A percentile compares a stretch with the other conserved stretches of the same genome.
Evolutionary conservation across 1,284 basidiomycete genomes (phyloP).

Genomic region (Pyrrhoderma noxium): DNA sequence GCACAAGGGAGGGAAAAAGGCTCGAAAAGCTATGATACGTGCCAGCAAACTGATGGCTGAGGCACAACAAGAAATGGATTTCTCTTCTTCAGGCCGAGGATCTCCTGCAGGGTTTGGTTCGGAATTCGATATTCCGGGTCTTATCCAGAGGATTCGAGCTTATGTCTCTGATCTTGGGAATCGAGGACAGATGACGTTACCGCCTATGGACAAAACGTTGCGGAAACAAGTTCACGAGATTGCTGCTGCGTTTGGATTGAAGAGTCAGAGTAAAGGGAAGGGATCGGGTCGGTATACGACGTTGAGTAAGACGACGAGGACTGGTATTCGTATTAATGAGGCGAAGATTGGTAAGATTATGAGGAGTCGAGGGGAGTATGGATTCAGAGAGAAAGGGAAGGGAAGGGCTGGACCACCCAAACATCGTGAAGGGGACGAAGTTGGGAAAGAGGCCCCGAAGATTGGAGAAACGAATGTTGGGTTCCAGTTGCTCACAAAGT

Average conservation of each 20-base stretch:
- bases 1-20: slow-evolving; percentile 63
- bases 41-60: slow-evolving; percentile 41
- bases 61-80: slow-evolving; percentile 3
- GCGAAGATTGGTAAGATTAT: slow-evolving; percentile 51
- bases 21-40: slow-evolving; percentile 53
- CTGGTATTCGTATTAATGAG: slow-evolving; percentile 47
- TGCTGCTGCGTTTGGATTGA: slow-evolving; percentile 67
- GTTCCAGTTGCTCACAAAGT: slow-evolving; percentile 66
- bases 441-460: slow-evolving; percentile 74
- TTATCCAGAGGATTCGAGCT: slow-evolving; percentile 63
- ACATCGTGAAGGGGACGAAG: slow-evolving; percentile 66
- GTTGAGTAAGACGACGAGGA: slow-evolving; percentile 57
- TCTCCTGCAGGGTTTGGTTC: neutral
- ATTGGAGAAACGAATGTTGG: slow-evolving; percentile 65
- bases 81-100: neutral
- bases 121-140: slow-evolving; percentile 44
- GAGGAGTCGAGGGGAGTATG: slow-evolving; percentile 27
- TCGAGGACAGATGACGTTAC: slow-evolving; percentile 52
- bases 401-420: slow-evolving; percentile 31
- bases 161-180: slow-evolving; percentile 56
- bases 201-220: slow-evolving; percentile 67
- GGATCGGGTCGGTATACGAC: slow-evolving; percentile 61
- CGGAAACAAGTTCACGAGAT: slow-evolving; percentile 73
- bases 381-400: slow-evolving; percentile 25
- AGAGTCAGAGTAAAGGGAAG: slow-evolving; percentile 68